Percentiles rank a stretch among this genome's conserved stretches.
phyloP scores from a whole-genome alignment of 148 eudicot species.

The Cornus florida region DNA sequence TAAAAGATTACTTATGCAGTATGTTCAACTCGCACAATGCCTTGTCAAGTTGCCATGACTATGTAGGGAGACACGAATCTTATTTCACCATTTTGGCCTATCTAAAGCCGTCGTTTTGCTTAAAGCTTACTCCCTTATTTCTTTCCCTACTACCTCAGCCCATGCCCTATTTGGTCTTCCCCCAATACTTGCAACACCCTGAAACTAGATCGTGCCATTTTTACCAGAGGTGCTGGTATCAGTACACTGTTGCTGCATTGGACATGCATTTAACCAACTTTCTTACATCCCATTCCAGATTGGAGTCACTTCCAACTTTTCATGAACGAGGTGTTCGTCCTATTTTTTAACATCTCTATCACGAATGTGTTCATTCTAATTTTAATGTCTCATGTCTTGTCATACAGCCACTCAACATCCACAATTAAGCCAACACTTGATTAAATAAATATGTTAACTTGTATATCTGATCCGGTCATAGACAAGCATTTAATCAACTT shows the following conservation, averaged over 20 bases:
- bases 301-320: background rate
- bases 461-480: too few relatives aligned
- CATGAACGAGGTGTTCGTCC: too few relatives aligned
- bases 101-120: background rate
- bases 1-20: background rate
- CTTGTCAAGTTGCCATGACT: background rate
- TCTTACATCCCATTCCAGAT: background rate
- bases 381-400: background rate
- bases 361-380: too few relatives aligned
- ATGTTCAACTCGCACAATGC: background rate
- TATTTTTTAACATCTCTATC: too few relatives aligned
- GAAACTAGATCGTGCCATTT: background rate
- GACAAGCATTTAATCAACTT: too few relatives aligned
- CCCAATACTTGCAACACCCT: background rate
- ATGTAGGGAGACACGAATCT: background rate
- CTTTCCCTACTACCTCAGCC: background rate
- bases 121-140: background rate
- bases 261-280: background rate
- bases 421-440: too few relatives aligned
- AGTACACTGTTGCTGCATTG: background rate
- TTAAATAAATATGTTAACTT: too few relatives aligned
- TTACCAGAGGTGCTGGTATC: background rate
- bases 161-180: background rate
- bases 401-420: too few relatives aligned
- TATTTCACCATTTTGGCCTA: background rate